Conservation (phyloP, 2,329 filamentous ascomycete species). For the Leptographium lundbergii region DNA sequence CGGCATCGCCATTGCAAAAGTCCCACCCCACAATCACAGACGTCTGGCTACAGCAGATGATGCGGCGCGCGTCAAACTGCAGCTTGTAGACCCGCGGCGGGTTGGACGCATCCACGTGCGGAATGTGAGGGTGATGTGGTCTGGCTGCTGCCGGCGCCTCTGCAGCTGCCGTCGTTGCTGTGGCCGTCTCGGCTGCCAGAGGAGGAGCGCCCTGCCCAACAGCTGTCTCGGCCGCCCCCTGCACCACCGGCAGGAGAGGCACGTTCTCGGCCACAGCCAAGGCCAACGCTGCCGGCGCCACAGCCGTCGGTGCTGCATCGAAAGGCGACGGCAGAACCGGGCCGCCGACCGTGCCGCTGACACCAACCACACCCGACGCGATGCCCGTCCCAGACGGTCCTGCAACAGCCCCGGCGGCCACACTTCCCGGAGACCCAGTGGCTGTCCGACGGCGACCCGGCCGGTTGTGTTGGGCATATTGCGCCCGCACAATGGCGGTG, state of each 20-base stretch:
- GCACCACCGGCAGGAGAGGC: neutral
- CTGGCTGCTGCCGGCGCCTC: neutral
- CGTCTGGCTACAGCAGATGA: conserved; percentile 90
- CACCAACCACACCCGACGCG: neutral
- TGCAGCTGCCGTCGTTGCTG: neutral
- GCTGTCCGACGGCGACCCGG: neutral
- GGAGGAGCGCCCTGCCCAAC: neutral
- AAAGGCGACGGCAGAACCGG: neutral
- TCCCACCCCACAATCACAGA: conserved; percentile 94
- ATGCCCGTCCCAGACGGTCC: neutral
- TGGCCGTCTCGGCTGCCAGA: neutral
- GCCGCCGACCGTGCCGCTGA: neutral
- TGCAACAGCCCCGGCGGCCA: neutral
- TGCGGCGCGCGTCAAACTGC: conserved; percentile 85
- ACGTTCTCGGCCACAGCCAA: neutral
- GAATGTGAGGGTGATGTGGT: conserved; percentile 31
- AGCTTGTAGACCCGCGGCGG: conserved; percentile 76
- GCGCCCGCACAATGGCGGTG: conserved; percentile 30
- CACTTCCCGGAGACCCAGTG: neutral
- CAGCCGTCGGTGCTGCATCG: neutral
- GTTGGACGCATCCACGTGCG: conserved; percentile 32
- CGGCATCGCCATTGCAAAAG: conserved; percentile 76
- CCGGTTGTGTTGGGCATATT: conserved; percentile 26
- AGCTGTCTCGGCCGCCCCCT: neutral
- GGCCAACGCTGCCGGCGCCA: neutral